phyloP scores from a whole-genome alignment of 345 rosid genomes.

The Fremontodendron californicum region DNA sequence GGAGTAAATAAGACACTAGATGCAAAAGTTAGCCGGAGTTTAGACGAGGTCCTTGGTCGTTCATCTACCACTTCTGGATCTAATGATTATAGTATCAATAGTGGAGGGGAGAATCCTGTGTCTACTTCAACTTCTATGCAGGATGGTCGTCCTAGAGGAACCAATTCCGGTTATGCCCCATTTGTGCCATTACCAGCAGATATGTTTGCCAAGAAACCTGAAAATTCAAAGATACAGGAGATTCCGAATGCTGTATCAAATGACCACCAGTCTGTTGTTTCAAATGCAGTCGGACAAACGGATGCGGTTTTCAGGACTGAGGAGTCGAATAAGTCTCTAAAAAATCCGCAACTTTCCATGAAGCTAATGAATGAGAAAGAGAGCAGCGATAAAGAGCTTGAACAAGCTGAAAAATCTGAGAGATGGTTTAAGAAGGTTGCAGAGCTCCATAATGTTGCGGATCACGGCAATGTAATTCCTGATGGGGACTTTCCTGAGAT shows the following conservation, averaged over 20 bases:
- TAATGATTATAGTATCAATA: constrained; percentile 12
- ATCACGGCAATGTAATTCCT: constrained; percentile 34
- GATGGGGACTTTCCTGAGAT: constrained; percentile 62
- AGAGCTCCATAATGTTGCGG: constrained; percentile 54
- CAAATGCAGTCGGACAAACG: constrained; percentile 17
- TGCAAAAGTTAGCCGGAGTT: constrained; percentile 24
- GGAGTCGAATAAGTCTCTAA: constrained; percentile 12
- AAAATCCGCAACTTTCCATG: constrained; percentile 15
- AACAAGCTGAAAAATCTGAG: constrained; percentile 50
- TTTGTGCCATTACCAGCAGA: constrained; percentile 79
- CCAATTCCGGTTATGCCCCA: constrained; percentile 46
- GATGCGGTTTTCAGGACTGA: constrained; percentile 17
- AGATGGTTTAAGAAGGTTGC: constrained; percentile 70
- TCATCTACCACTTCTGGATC: constrained; percentile 31
- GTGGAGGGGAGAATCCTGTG: not conserved
- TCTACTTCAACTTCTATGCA: constrained; percentile 23
- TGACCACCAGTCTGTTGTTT: constrained; percentile 16
- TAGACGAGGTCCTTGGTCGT: constrained; percentile 45
- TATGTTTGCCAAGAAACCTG: constrained; percentile 65
- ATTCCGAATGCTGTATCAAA: constrained; percentile 21
- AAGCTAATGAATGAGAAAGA: constrained; percentile 20
- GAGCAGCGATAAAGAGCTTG: constrained; percentile 28
- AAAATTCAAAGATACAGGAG: constrained; percentile 26
- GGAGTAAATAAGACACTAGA: constrained; percentile 17
- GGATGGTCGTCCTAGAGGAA: constrained; percentile 32